Conservation (phyloP, 805 yeast species). For the Candida michaelii region DNA sequence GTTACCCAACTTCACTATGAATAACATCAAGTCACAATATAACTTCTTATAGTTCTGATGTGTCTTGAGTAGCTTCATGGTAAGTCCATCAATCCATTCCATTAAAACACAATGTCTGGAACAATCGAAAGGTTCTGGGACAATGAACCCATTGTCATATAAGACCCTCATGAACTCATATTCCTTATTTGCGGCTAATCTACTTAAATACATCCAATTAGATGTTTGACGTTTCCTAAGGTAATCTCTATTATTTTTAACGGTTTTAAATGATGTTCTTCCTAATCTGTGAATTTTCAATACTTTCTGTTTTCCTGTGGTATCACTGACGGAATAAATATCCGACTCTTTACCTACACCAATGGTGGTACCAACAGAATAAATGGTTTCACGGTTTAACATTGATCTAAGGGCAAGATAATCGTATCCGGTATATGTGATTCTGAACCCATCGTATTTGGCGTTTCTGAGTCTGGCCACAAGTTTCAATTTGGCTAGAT, state of each 20-base stretch:
- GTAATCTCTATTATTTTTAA: conserved; percentile 92
- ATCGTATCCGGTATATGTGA: conserved; percentile 89
- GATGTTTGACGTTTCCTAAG: conserved; percentile 69
- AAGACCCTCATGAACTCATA: conserved; percentile 82
- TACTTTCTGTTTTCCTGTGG: conserved; percentile 62
- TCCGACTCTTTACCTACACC: conserved; percentile 99
- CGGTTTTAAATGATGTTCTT: conserved; percentile 88
- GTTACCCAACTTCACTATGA: conserved; percentile 79
- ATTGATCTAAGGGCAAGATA: conserved; percentile 86
- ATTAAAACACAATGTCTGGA: conserved; percentile 91
- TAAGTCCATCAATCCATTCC: conserved; percentile 88
- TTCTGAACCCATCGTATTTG: conserved; percentile 89
- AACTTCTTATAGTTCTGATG: conserved; percentile 69
- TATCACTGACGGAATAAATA: conserved; percentile 78
- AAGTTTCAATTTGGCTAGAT: conserved; percentile 81
- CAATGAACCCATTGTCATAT: conserved; percentile 71
- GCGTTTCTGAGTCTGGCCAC: conserved; percentile 83
- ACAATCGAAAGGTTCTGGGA: conserved; percentile 86
- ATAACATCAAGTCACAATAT: conserved; percentile 83
- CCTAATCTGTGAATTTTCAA: conserved; percentile 92
- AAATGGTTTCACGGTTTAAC: conserved; percentile 69
- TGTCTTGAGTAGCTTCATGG: conserved; percentile 79
- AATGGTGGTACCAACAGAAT: conserved; percentile 80
- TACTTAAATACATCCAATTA: conserved; percentile 90
- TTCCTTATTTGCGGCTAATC: conserved; percentile 91